Conservation (phyloP, 345 rosid genomes). For the Angophora floribunda region DNA sequence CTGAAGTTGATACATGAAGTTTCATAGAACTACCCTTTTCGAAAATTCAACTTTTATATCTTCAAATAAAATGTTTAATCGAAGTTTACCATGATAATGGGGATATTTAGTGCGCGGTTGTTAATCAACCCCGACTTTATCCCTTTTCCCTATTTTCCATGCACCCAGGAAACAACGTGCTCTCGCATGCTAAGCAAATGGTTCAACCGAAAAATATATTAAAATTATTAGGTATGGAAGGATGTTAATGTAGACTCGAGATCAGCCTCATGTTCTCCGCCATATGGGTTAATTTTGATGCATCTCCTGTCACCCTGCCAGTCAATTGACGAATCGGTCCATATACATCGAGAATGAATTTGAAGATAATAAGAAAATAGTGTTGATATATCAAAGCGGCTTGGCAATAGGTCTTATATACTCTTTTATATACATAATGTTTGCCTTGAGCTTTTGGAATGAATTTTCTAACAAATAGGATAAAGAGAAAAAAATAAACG, state of each 20-base stretch:
- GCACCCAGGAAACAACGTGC: neutral
- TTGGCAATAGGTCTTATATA: too few relatives aligned
- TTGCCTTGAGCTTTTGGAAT: neutral
- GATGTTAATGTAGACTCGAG: neutral
- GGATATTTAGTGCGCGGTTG: neutral
- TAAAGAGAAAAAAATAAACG: neutral
- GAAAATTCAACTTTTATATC: neutral
- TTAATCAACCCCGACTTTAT: neutral
- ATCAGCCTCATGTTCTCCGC: neutral
- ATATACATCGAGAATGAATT: neutral
- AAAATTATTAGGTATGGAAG: neutral
- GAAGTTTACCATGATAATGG: neutral
- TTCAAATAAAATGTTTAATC: neutral
- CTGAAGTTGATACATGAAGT: neutral
- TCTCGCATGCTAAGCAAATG: neutral
- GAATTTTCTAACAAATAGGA: neutral
- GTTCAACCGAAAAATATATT: neutral
- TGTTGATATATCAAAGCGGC: too few relatives aligned
- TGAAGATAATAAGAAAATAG: neutral
- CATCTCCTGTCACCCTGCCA: neutral
- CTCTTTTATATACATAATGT: too few relatives aligned
- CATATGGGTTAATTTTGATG: neutral
- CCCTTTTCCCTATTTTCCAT: neutral
- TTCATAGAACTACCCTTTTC: neutral
- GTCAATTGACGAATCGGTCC: neutral